Base-by-base conservation (phyloP, 208 protist species). In the Kentomonas sorsogonicus region DNA sequence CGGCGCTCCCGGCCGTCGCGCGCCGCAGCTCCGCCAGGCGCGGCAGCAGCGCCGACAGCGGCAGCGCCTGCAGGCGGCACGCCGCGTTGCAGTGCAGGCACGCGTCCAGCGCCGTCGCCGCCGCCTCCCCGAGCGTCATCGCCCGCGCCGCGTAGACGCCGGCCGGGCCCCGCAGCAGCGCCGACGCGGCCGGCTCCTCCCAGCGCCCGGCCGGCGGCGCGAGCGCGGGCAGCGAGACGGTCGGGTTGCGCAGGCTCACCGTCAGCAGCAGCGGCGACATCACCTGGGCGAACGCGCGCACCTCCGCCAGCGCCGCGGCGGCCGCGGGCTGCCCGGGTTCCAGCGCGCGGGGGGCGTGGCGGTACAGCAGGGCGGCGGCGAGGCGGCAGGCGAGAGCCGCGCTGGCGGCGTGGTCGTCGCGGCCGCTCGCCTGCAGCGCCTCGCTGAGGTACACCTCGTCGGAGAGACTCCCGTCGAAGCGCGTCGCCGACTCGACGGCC, bases 391-490 rank as follows among this genome's bases (percentile, higher is more conserved):
- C 66, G 2, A 90, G 67, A 23, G 74, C 70, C 26, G 68, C 86
- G 23, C 89, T 40, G 10, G 74, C 79, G 23, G 72, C 55, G 40
- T 69, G 60, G 34, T 93, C 83, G 0, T 69, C 80, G 22, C 76
- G 65, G 18, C 72, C 57, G 31, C 60, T 57, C 27, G 33, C 16
- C n/a, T 60, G 63, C 63, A 89, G 46, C 13, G 80, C 77, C 44
- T 63, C 72, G 46, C 61, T 63, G 10, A 93, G 71, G 56, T 93
- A 93, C 18, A 90, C 78, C 55, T 90, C 83, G 55, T 93, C 86
- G 1, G 79, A 85, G 7, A 93, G 68, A 6, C 73, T 34, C 6
- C 83, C 82, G 47, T 89, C 75, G 16, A 72, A 36, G 25, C 60
- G 84, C 0, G 63, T 83, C 11, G 57, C 78, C 4, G 79, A 85